These are phyloP conservation scores for Cryptococcus sp. DNA, from an alignment of 1,284 basidiomycete species.

Conservation along the genomic window DNA sequence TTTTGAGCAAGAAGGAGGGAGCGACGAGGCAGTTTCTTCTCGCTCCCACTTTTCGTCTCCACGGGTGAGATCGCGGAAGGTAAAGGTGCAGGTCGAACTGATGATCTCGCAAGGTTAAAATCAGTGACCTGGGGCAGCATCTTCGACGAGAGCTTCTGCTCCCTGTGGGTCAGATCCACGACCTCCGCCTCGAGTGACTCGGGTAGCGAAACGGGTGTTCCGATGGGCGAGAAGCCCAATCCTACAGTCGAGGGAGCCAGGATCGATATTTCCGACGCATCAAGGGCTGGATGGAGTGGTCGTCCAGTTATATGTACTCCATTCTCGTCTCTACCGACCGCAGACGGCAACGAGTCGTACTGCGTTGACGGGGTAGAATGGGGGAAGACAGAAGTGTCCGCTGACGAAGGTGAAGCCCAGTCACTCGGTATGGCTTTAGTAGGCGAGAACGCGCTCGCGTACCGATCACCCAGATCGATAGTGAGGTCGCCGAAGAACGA, in stretches of 20 bases:
- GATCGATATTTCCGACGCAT: slow-evolving; percentile 18
- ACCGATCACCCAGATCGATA: slow-evolving; percentile 27
- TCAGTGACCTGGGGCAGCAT: slow-evolving; percentile 1
- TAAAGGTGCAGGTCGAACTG: not conserved
- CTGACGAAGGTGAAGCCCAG: slow-evolving; percentile 8
- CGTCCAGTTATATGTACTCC: slow-evolving; percentile 5
- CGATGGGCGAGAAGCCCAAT: slow-evolving; percentile 20
- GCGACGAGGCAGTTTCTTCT: slow-evolving; percentile 4
- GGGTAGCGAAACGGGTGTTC: slow-evolving; percentile 25
- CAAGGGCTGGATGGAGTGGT: slow-evolving; percentile 14
- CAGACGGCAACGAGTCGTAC: not conserved
- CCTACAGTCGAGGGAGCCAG: slow-evolving; percentile 25
- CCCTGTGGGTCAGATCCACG: slow-evolving; percentile 26
- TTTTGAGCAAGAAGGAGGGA: slow-evolving; percentile 20
- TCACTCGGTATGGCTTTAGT: slow-evolving; percentile 3
- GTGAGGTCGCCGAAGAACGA: slow-evolving; percentile 20
- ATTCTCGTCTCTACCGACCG: not conserved
- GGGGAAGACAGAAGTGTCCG: slow-evolving; percentile 17
- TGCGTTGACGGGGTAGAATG: slow-evolving; percentile 11
- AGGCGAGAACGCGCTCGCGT: slow-evolving; percentile 10
- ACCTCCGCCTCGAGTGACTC: slow-evolving; percentile 28
- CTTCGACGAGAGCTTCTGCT: slow-evolving; percentile 2
- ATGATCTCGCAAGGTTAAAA: slow-evolving; percentile 3
- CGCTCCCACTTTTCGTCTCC: not conserved
- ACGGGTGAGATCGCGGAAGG: not conserved